These are phyloP conservation scores for Triangularia setosa DNA, from an alignment of 2,329 filamentous ascomycete species.

Conservation along the genomic window DNA sequence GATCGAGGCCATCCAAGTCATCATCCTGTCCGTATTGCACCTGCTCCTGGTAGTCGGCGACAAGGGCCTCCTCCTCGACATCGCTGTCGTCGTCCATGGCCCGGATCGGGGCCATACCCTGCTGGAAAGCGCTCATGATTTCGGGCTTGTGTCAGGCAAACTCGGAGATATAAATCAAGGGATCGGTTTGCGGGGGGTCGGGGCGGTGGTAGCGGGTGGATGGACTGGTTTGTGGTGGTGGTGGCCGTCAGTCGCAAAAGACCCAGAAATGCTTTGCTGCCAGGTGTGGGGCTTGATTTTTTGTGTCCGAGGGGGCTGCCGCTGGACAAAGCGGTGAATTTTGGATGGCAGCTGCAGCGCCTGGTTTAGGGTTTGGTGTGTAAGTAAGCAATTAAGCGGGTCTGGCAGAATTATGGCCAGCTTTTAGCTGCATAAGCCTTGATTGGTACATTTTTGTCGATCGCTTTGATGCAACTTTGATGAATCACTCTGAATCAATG, in stretches of 20 bases:
- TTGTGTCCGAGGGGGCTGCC: slow-evolving; percentile 23
- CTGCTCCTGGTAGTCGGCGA: slow-evolving; percentile 93
- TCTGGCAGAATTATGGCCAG: neutral
- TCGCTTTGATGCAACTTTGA: neutral
- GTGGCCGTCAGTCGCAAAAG: slow-evolving; percentile 24
- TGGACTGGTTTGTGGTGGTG: slow-evolving; percentile 34
- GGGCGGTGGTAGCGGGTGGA: slow-evolving; percentile 31
- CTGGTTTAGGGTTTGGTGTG: slow-evolving; percentile 27
- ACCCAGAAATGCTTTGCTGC: slow-evolving; percentile 27
- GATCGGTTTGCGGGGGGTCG: slow-evolving; percentile 28
- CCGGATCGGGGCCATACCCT: slow-evolving; percentile 57
- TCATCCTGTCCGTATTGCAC: slow-evolving; percentile 82
- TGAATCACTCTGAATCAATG: slow-evolving; percentile 5
- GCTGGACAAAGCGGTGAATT: slow-evolving; percentile 19
- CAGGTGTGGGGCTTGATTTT: slow-evolving; percentile 27
- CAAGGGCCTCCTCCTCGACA: slow-evolving; percentile 91
- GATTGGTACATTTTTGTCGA: slow-evolving; percentile 7
- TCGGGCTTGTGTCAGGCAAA: slow-evolving; percentile 23
- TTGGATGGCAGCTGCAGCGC: slow-evolving; percentile 13
- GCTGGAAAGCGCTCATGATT: slow-evolving; percentile 59
- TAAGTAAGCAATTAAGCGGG: neutral
- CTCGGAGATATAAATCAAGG: neutral
- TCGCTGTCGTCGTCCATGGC: slow-evolving; percentile 79
- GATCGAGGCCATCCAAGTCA: slow-evolving; percentile 75
- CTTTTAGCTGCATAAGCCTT: neutral